A percentile compares a stretch with the other conserved stretches of the same genome.
Conservation (phyloP, 305 asterid species). For the Fraxinus sp. region DNA sequence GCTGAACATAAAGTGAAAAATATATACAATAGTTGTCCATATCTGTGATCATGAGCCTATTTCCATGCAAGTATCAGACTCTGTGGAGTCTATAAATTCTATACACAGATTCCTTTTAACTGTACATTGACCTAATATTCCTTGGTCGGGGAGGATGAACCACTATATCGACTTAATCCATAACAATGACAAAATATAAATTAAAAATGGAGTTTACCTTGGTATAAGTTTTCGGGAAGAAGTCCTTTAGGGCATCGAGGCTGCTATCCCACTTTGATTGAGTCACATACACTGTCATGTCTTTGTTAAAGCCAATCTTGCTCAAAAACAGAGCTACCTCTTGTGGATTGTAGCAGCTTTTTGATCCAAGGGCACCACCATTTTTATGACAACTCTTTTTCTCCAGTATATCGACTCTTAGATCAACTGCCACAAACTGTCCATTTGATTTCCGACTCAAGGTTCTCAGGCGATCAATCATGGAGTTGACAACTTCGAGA, state of each 20-base stretch:
- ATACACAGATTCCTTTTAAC: not conserved
- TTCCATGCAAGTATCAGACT: not conserved
- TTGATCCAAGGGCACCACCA: constrained; percentile 12
- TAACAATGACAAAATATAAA: not conserved
- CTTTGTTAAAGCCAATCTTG: constrained; percentile 78
- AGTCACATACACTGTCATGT: constrained; percentile 76
- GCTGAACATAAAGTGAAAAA: not conserved
- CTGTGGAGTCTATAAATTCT: not conserved
- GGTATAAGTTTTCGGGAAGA: constrained; percentile 85
- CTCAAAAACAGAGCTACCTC: constrained; percentile 73
- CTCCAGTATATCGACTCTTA: constrained; percentile 67
- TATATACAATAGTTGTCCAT: not conserved
- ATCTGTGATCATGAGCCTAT: not conserved
- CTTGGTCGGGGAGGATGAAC: not conserved
- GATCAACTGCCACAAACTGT: constrained; percentile 43
- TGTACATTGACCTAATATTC: not conserved
- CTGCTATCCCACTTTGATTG: constrained; percentile 92
- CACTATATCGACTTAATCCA: not conserved
- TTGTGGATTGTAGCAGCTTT: constrained; percentile 63
- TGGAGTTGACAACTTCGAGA: constrained; percentile 81
- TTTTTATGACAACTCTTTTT: constrained; percentile 77
- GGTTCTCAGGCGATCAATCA: constrained; percentile 71
- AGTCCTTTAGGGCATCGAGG: constrained; percentile 73
- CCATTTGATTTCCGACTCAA: constrained; percentile 66
- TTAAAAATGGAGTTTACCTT: constrained; percentile 47